Evolutionary conservation across 495 filamentous ascomycete species (phyloP), one percentile per base, ranked within the genome.

Genomic region (Astrothelium subdiscretum): DNA sequence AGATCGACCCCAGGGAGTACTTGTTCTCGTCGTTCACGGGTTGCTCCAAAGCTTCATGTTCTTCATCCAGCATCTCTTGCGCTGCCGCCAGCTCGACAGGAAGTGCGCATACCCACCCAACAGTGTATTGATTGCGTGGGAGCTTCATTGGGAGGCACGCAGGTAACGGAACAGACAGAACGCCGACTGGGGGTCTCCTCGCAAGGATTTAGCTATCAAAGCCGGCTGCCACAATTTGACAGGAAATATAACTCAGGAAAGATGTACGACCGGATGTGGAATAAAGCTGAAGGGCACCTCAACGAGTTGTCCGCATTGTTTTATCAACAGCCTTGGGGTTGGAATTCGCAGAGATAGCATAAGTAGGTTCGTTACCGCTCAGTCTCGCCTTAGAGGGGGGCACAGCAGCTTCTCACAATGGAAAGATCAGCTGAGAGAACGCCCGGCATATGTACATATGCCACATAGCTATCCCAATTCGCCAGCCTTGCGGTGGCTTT

Each of bases 91-190:
- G 59, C 66, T 83, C 80, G 13, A 68, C 63, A 8, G 67, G 60
- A 2, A 83, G 66, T 1, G 78, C 76, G 63, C 75, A 81, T 31
- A 83, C 76, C 76, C 76, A 81, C 38, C 77, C 80, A 10, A 84
- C 72, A 2, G 71, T 77, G 63, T 81, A 84, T 4, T 43, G 24
- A 1, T 43, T n/a, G 11, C 8, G 22, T n/a, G 22, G 24, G 20
- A 42, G 35, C 26, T 61, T 2, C 57, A 57, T 31, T 57, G 51
- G 0, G 1, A 12, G n/a, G 6, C 26, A 31, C 31, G 11, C 57
- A 59, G n/a, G 26, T 32, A 1, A 31, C 1, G 31, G 1, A 38
- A 38, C 15, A 6, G 15, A 38, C 15, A 38, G 35, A 38, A 0
- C 1, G 8, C 15, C 15, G 35, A 6, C 15, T 38, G 8, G 15